Percentiles rank a stretch among this genome's conserved stretches.
These are phyloP conservation scores for Coccinonectria pachysandricola DNA, from an alignment of 2,329 filamentous ascomycete genomes.

Conservation along the genomic window DNA sequence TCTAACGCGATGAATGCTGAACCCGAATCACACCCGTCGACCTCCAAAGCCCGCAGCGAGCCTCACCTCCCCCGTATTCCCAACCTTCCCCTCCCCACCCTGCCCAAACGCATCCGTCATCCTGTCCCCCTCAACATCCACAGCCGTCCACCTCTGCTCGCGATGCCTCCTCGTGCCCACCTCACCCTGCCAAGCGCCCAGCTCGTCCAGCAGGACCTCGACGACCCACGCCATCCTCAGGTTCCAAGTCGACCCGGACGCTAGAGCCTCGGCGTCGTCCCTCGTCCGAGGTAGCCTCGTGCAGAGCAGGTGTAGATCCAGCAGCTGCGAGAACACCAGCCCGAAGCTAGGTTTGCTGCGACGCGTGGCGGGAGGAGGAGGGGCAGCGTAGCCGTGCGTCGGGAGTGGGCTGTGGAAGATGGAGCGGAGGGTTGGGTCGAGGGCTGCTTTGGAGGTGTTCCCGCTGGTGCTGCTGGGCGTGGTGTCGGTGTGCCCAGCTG, in stretches of 20 bases:
- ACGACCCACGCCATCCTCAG: conserved; percentile 31
- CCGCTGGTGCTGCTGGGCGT: conserved; percentile 1
- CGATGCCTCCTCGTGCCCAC: conserved; percentile 23
- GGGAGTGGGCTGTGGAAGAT: conserved; percentile 32
- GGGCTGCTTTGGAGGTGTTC: conserved; percentile 4
- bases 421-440: conserved; percentile 38
- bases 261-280: conserved; percentile 27
- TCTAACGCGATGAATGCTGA: background rate
- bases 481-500: conserved; percentile 2
- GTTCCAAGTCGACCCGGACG: conserved; percentile 2
- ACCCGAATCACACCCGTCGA: conserved; percentile 2
- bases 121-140: conserved; percentile 31
- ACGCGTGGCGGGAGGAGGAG: conserved; percentile 7
- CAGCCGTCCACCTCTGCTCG: conserved; percentile 44
- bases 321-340: conserved; percentile 41
- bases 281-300: conserved; percentile 31
- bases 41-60: conserved; percentile 6
- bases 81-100: conserved; percentile 1
- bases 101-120: conserved; percentile 30
- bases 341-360: conserved; percentile 43
- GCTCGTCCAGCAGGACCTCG: conserved; percentile 42
- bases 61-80: conserved; percentile 3
- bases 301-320: conserved; percentile 45
- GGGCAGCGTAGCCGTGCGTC: conserved; percentile 6
- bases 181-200: conserved; percentile 32